Evolutionary conservation across 192 early-diverging fungal species (phyloP).

Genomic region (Umbelopsis ramanniana): DNA sequence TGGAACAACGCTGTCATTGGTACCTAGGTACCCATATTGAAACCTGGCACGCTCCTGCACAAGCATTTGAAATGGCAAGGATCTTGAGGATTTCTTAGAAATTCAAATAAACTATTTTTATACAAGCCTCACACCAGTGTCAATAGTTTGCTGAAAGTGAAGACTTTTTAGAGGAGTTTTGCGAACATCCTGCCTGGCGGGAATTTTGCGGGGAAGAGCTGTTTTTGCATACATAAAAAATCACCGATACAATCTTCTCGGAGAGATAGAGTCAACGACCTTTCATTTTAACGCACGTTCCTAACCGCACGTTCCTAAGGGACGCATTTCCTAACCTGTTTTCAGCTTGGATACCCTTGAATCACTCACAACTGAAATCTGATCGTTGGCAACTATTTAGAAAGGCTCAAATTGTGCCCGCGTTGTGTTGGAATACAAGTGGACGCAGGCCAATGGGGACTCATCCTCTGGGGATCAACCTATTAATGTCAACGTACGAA

Average conservation of each 20-base stretch:
- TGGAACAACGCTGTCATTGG: neutral
- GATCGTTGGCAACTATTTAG: too few species aligned
- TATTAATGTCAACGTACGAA: too few species aligned
- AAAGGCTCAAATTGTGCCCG: too few species aligned
- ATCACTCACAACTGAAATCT: too few species aligned
- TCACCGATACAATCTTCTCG: neutral
- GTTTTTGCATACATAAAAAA: neutral
- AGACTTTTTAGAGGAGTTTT: constrained; percentile 7
- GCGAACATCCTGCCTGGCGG: neutral
- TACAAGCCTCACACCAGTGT: neutral
- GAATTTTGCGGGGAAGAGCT: constrained; percentile 3
- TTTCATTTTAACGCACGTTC: too few species aligned
- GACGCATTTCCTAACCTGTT: neutral
- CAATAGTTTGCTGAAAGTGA: neutral
- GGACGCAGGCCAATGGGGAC: too few species aligned
- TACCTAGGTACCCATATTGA: neutral
- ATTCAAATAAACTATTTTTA: constrained; percentile 4
- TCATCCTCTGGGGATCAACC: too few species aligned
- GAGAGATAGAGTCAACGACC: neutral
- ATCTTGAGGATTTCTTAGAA: neutral
- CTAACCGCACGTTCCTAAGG: neutral
- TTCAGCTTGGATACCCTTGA: constrained; percentile 4
- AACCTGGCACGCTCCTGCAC: neutral
- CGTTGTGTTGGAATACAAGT: too few species aligned
- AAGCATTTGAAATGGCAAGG: neutral